These are phyloP conservation scores for Larix kaempferi DNA, from an alignment of 75 land plant genomes.

Conservation along the genomic window DNA sequence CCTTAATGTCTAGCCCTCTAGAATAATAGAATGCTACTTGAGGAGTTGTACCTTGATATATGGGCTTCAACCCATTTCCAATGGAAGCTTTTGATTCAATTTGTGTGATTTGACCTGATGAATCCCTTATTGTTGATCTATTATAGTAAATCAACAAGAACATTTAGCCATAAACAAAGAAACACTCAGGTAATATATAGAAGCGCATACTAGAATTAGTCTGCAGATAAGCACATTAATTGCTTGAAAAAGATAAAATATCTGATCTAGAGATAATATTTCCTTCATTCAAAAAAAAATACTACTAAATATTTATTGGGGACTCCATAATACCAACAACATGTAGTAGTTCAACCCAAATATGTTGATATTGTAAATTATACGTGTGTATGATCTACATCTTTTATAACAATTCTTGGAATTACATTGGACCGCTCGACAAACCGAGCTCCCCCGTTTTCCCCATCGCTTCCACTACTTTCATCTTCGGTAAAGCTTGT, in stretches of 20 bases:
- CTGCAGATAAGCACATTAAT: too few relatives aligned
- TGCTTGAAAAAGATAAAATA: too few relatives aligned
- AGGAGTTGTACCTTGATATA: constrained; percentile 58
- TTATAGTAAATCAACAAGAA: constrained; percentile 76
- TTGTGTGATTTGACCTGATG: constrained; percentile 51
- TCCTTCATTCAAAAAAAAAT: too few relatives aligned
- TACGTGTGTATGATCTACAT: constrained; percentile 63
- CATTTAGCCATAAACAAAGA: constrained; percentile 24
- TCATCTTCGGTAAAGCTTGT: constrained; percentile 19
- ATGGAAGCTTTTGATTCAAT: constrained; percentile 65
- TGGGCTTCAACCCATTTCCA: constrained; percentile 71
- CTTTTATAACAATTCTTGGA: too few relatives aligned
- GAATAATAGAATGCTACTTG: constrained; percentile 87
- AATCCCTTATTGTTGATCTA: constrained; percentile 56
- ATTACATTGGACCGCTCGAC: constrained; percentile 42
- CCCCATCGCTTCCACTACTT: constrained; percentile 19
- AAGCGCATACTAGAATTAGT: background rate
- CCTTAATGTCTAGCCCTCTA: constrained; percentile 66
- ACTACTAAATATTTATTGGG: too few relatives aligned
- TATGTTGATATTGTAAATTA: background rate
- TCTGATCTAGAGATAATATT: too few relatives aligned
- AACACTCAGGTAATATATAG: background rate
- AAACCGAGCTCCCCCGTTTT: constrained; percentile 33
- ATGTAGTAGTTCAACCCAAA: too few relatives aligned
- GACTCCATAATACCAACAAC: too few relatives aligned